A percentile compares a stretch with the other conserved stretches of the same genome.
These are phyloP conservation scores for Penicillium nordicum DNA, from an alignment of 2,329 filamentous ascomycete species.

Conservation along the genomic window DNA sequence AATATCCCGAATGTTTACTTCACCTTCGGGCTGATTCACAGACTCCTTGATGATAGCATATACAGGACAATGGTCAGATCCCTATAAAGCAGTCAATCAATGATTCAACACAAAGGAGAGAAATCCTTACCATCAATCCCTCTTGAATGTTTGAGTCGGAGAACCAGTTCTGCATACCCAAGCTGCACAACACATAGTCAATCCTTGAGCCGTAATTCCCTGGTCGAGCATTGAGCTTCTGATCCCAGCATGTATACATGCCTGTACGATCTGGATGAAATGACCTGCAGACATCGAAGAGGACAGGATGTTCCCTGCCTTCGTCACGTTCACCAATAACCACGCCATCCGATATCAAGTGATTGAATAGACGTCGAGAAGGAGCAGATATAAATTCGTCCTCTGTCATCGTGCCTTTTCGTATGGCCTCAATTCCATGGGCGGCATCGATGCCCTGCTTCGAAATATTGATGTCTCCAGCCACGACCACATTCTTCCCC, in stretches of 20 bases:
- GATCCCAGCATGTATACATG: constrained; percentile 99
- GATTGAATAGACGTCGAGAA: constrained; percentile 76
- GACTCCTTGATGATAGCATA: constrained; percentile 69
- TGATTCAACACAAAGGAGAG: neutral
- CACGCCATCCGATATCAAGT: constrained; percentile 71
- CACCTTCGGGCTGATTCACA: constrained; percentile 51
- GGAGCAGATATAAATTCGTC: constrained; percentile 71
- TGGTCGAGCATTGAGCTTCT: constrained; percentile 89
- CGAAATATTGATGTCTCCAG: constrained; percentile 84
- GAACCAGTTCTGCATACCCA: constrained; percentile 77
- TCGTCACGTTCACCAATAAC: constrained; percentile 64
- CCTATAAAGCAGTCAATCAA: constrained; percentile 44
- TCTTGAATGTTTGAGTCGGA: constrained; percentile 82
- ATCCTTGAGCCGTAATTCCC: constrained; percentile 91
- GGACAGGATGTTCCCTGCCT: constrained; percentile 64
- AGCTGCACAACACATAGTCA: constrained; percentile 85
- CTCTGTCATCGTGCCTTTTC: constrained; percentile 64
- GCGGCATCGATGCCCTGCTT: constrained; percentile 70
- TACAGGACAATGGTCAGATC: constrained; percentile 95
- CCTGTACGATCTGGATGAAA: constrained; percentile 76
- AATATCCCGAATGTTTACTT: constrained; percentile 62
- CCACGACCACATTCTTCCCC: constrained; percentile 81
- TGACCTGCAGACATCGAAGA: constrained; percentile 79
- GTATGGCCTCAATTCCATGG: constrained; percentile 66
- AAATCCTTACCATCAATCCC: constrained; percentile 62